Evolutionary conservation across 192 early-diverging fungal genomes (phyloP), one percentile per base, ranked within the genome.

Genomic region (Phlyctochytrium bullatum): DNA sequence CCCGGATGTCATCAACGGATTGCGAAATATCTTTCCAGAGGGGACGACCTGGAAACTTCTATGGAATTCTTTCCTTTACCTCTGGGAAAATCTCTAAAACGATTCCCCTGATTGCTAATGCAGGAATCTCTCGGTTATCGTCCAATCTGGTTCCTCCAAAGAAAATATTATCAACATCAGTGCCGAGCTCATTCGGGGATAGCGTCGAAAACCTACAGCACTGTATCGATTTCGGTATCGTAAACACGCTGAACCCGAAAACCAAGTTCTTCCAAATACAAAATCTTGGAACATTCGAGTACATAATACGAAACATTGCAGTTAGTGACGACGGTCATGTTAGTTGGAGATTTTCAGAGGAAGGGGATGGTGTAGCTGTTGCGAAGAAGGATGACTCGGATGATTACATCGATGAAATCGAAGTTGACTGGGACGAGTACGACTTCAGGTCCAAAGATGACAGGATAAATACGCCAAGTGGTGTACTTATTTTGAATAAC

Each of bases 401-500:
- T 27, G 25, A n/a, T 24, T 68, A 40, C 53, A 61, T 32, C 29
- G 78, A 77, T 27, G 65, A 33, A 0, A 2, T 57, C 33, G 83
- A 85, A 59, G 50, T 75, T 16, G 83, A 85, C 60, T 85, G 78
- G 78, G 83, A 85, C 59, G 83, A 85, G 57, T 32, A 73, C 34
- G 80, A 85, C 40, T 66, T 61, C n/a, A 81, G 61, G 33, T 31
- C 35, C 20, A 30, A 65, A 12, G 73, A 83, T 17, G 66, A 65
- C 29, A 68, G 64, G 17, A 10, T 28, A 10, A 57, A 57, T 25
- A 14, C 40, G 20, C 12, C 12, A 6, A 25, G 12, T 14, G 54
- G 16, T 57, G 54, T 57, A 6, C 27, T 57, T 10, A 6, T 47
- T 47, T 6, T 57, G 6, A 67, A 31, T 31, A n/a, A n/a, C n/a